Evolutionary conservation across 768 basidiomycete genomes (phyloP), one percentile per base, ranked within the genome.

Genomic region (Dacryopinax spathularia): DNA sequence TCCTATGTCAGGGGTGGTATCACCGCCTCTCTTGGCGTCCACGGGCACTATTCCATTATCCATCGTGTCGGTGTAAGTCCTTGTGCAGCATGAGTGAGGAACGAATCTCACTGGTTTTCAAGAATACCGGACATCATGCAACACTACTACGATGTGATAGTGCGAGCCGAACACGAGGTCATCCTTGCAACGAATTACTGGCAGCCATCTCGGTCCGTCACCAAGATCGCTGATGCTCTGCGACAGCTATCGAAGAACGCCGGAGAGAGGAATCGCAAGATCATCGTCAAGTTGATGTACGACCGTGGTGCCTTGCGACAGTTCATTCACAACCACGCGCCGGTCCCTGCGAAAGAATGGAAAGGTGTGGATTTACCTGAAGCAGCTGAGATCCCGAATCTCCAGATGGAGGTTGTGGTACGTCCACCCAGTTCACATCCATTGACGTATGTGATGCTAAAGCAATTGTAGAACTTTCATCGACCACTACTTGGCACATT

Each of bases 91-190:
- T 29, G 20, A 20, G 37, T 33, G 2, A 59, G 64, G 34, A 25
- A 33, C 29, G 4, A 27, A 56, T 1, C 29, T 60, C 41, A 22
- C 20, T 68, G 61, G 61, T 35, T 64, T 1, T 44, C 7, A 65
- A 82, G 79, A 41, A 84, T 87, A 44, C 84, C 87, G 0, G 87
- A 88, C 68, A 88, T 87, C 67, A 85, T 87, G 78, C 77, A 80
- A 61, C 86, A 88, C 68, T 84, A 86, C 73, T 77, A 79, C 20
- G 80, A 83, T 59, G 76, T 82, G 59, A 85, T 88, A 61, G 77
- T 83, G 25, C 74, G 77, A 33, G 85, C 86, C 9, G 74, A 85
- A 68, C 75, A 80, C 36, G 86, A 88, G 73, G 79, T 87, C 16
- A 77, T 88, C 66, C 74, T 88, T 15, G 84, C 84, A 1, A 87